These are phyloP conservation scores for Hevea brasiliensis DNA, from an alignment of 345 rosid species.

Conservation along the genomic window DNA sequence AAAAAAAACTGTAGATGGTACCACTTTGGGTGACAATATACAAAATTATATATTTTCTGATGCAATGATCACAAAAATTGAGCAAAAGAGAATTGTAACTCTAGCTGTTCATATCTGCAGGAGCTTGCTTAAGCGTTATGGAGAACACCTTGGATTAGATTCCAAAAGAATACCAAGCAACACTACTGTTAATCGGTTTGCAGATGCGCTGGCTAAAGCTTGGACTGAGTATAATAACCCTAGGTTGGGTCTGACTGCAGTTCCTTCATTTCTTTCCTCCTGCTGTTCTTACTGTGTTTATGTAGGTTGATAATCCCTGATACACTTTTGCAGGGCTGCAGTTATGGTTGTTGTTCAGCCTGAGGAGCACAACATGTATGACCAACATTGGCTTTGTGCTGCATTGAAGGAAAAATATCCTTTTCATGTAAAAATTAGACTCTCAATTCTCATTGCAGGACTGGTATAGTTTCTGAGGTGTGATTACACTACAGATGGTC, in stretches of 20 bases:
- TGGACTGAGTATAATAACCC: constrained; percentile 81
- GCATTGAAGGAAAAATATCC: constrained; percentile 86
- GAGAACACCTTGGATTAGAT: constrained; percentile 72
- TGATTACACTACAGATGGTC: not conserved
- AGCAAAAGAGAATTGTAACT: constrained; percentile 9
- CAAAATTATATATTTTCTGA: not conserved
- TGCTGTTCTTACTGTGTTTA: not conserved
- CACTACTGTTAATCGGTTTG: constrained; percentile 48
- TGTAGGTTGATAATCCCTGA: constrained; percentile 4
- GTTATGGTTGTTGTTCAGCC: constrained; percentile 71
- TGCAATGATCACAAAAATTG: not conserved
- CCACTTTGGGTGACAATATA: not conserved
- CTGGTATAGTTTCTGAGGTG: not conserved
- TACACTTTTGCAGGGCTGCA: constrained; percentile 56
- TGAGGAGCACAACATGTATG: constrained; percentile 93
- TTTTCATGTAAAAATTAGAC: constrained; percentile 11
- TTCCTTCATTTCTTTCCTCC: constrained; percentile 1
- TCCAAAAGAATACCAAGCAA: constrained; percentile 60
- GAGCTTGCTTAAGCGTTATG: constrained; percentile 64
- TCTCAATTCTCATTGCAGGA: not conserved
- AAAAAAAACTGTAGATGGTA: too few relatives aligned
- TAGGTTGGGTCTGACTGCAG: constrained; percentile 45
- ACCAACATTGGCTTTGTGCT: constrained; percentile 81
- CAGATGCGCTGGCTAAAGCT: constrained; percentile 80
- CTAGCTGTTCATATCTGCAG: constrained; percentile 40